Base-by-base conservation (phyloP, 2,329 filamentous ascomycete species). In the Cladophialophora yegresii region DNA sequence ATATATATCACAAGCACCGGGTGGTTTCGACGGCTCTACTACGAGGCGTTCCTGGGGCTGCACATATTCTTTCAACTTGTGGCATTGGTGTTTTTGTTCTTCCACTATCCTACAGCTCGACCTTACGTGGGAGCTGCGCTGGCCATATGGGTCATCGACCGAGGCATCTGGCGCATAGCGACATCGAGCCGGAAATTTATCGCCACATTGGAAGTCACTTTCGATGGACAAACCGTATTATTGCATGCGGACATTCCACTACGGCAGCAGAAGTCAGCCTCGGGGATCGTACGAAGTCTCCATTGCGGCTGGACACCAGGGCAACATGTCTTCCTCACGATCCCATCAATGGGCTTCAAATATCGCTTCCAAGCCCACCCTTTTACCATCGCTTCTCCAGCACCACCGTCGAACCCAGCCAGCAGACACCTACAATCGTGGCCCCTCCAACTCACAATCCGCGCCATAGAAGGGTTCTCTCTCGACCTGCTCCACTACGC, bases 321-420 rank as follows among this genome's bases (percentile, higher is more conserved):
- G 16, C 84, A 88, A 70, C 87, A 89, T 72, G 80, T 88, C 55
- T 89, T 89, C 74, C 72, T 89, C 62, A 84, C 83, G 1, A 75
- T 89, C 0, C 86, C 86, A 0, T 76, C 75, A 0, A 78, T 89
- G 5, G 82, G 82, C 1, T 73, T 75, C 2, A 81, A 78, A 60
- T 82, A 87, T 70, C 71, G 76, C 2, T 72, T 87, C 1, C 87
- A 89, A 74, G 80, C 86, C 0, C 87, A 89, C 71, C 87, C 87
- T 0, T 89, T 89, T 74, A 89, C 86, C 8, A 87, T 89, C 61
- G 83, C 86, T 16, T 88, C 86, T 2, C 69, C 70, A 20, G 69
- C 67, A 51, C 70, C 70, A 40, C 64, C 65, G 23, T 6, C 12
- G 33, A 28, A 56, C 13, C 5, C 20, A 53, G 47, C 32, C 20